These are phyloP conservation scores for Teratosphaeria destructans DNA, from an alignment of 2,329 filamentous ascomycete genomes.

Conservation along the genomic window DNA sequence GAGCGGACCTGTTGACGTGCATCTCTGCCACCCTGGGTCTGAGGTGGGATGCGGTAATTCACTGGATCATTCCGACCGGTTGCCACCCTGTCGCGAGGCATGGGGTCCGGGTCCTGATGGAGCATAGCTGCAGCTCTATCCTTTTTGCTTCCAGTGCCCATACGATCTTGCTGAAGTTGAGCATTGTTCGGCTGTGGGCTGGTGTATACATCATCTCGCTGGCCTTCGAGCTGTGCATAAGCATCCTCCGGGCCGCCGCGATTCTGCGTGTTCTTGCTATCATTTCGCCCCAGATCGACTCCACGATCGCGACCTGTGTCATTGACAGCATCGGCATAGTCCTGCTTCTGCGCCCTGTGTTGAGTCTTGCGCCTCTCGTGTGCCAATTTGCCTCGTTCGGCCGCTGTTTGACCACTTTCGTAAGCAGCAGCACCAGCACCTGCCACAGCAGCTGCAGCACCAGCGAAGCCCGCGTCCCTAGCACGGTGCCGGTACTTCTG, in stretches of 20 bases:
- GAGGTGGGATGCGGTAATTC: constrained; percentile 26
- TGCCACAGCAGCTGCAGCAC: constrained; percentile 20
- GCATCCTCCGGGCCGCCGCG: constrained; percentile 2
- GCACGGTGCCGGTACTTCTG: constrained; percentile 17
- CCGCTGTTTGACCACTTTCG: constrained; percentile 4
- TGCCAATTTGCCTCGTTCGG: constrained; percentile 21
- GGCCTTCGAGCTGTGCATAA: not conserved
- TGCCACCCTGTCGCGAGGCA: constrained; percentile 20
- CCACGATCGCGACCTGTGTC: constrained; percentile 15
- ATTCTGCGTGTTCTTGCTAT: constrained; percentile 26
- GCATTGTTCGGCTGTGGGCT: constrained; percentile 3
- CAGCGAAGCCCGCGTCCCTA: constrained; percentile 24
- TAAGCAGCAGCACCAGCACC: constrained; percentile 2
- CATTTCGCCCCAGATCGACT: constrained; percentile 15
- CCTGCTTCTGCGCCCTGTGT: constrained; percentile 2
- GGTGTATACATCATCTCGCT: not conserved
- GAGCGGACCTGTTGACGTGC: constrained; percentile 34
- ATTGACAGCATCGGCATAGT: constrained; percentile 7
- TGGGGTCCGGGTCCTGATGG: constrained; percentile 27
- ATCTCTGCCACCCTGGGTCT: constrained; percentile 25
- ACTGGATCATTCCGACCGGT: constrained; percentile 16
- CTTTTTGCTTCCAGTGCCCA: constrained; percentile 22
- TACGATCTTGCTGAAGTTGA: constrained; percentile 28
- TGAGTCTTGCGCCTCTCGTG: constrained; percentile 21
- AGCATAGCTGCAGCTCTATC: constrained; percentile 23